Conservation (phyloP, 1,284 basidiomycete genomes). For the Rhodotorula sp. region DNA sequence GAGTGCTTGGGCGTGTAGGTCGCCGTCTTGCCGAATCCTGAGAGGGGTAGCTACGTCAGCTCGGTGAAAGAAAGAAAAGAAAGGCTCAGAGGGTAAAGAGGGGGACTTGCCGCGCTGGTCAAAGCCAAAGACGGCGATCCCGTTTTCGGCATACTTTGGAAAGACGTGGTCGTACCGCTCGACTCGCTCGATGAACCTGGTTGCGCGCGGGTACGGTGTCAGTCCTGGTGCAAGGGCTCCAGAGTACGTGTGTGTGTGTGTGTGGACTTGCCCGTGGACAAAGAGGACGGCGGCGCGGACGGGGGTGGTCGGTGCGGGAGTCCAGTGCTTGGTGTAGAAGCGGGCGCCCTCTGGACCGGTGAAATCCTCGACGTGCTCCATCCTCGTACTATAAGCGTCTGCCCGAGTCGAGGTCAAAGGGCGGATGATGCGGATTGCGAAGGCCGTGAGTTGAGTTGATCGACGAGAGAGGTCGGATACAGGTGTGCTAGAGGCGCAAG, state of each 20-base stretch:
- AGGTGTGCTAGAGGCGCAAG: too few relatives aligned
- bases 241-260: not conserved
- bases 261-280: constrained; percentile 41
- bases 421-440: too few relatives aligned
- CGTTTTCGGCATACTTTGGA: constrained; percentile 48
- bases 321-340: constrained; percentile 45
- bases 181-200: constrained; percentile 51
- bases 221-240: not conserved
- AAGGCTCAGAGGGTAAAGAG: not conserved
- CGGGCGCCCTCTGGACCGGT: constrained; percentile 16
- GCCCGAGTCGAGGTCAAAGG: too few relatives aligned
- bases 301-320: constrained; percentile 1
- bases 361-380: constrained; percentile 15
- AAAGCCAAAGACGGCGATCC: constrained; percentile 50
- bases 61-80: too few relatives aligned
- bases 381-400: not conserved
- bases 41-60: not conserved
- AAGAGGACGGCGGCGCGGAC: constrained; percentile 40
- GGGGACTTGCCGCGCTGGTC: constrained; percentile 48
- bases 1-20: constrained; percentile 43
- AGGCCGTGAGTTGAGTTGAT: too few relatives aligned
- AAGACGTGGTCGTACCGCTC: constrained; percentile 51
- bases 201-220: not conserved
- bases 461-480: too few relatives aligned
- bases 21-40: constrained; percentile 51